A percentile compares a stretch with the other conserved stretches of the same genome.
These are phyloP conservation scores for Phaeosphaeriaceae sp. DNA, from an alignment of 2,329 filamentous ascomycete genomes.

Conservation along the genomic window DNA sequence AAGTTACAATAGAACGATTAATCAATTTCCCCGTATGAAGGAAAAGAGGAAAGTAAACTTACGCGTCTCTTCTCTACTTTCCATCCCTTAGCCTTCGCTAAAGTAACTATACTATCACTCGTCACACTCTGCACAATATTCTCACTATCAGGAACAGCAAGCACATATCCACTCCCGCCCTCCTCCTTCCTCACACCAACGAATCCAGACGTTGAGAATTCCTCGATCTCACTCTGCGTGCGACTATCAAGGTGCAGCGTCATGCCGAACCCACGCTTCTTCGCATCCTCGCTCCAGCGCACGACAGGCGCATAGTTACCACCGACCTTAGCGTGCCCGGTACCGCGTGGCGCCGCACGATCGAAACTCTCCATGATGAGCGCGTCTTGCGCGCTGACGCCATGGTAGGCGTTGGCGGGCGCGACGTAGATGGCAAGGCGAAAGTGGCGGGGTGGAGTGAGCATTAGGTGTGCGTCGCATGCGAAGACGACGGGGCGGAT, in stretches of 20 bases:
- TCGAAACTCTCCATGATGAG: conserved; percentile 46
- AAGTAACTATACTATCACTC: conserved; percentile 24
- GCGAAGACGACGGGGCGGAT: conserved; percentile 46
- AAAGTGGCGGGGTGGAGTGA: conserved; percentile 31
- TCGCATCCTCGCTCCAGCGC: conserved; percentile 39
- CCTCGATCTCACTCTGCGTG: conserved; percentile 43
- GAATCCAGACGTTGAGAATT: conserved; percentile 46
- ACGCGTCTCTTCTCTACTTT: conserved; percentile 32
- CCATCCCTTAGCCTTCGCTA: conserved; percentile 43
- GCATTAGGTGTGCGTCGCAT: conserved; percentile 27
- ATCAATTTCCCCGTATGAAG: too few species aligned
- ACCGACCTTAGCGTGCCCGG: conserved; percentile 44
- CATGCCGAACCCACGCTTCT: conserved; percentile 38
- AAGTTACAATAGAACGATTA: too few species aligned
- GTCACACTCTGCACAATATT: conserved; percentile 43
- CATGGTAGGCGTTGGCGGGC: conserved; percentile 33
- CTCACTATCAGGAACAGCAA: conserved; percentile 40
- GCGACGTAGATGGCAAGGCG: conserved; percentile 43
- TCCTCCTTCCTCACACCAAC: conserved; percentile 35
- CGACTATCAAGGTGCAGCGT: conserved; percentile 44
- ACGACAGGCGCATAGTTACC: conserved; percentile 49
- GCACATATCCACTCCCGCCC: conserved; percentile 7
- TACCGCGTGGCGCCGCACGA: conserved; percentile 43
- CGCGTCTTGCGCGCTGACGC: conserved; percentile 30
- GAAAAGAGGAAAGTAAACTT: too few species aligned